phyloP scores from a whole-genome alignment of 73 alveolate genomes.

The Stentor roeselii region DNA sequence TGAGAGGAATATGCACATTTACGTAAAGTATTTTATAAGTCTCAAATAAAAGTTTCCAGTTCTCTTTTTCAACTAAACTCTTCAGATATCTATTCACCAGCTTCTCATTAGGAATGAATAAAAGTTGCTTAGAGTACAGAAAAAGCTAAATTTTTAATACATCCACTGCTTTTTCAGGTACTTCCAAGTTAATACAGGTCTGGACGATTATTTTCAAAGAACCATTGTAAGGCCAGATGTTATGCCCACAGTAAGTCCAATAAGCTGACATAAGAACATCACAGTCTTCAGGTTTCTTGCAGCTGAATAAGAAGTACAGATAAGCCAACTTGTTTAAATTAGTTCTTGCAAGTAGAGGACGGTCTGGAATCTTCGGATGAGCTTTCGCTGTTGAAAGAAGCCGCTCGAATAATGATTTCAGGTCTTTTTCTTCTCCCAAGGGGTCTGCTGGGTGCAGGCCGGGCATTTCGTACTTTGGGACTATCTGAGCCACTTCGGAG shows the following conservation, averaged over 20 bases:
- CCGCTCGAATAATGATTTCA: neutral
- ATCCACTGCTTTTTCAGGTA: neutral
- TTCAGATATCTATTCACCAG: neutral
- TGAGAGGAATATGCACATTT: neutral
- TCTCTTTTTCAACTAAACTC: neutral
- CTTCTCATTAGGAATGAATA: neutral
- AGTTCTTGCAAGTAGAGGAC: neutral
- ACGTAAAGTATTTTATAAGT: no score
- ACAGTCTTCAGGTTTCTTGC: neutral
- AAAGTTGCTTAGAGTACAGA: neutral
- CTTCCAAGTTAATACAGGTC: neutral
- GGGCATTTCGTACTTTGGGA: neutral
- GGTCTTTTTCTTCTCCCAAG: neutral
- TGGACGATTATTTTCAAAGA: neutral
- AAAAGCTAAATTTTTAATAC: neutral
- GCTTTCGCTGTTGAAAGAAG: neutral
- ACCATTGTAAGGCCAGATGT: neutral
- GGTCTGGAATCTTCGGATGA: neutral
- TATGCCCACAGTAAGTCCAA: neutral
- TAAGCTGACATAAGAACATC: neutral
- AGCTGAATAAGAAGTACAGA: neutral
- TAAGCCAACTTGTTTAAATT: neutral
- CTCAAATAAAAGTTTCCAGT: neutral
- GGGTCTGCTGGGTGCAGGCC: neutral
- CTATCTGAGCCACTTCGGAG: neutral